Conservation (phyloP, 495 filamentous ascomycete genomes). For the Aspergillus egyptiacus region DNA sequence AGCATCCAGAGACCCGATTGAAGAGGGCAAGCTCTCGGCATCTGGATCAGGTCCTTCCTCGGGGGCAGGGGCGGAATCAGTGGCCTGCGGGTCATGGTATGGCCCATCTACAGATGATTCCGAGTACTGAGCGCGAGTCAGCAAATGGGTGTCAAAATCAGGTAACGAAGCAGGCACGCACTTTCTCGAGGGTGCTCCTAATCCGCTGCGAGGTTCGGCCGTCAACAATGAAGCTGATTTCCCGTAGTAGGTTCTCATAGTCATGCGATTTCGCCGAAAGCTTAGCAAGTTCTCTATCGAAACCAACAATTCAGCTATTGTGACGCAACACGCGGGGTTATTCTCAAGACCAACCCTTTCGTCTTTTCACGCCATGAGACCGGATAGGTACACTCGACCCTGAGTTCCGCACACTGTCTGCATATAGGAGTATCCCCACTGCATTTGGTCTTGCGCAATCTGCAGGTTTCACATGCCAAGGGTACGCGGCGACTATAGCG, state of each 20-base stretch:
- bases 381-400: conserved; percentile 46
- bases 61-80: conserved; percentile 18
- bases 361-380: conserved; percentile 54
- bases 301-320: conserved; percentile 13
- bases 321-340: background rate
- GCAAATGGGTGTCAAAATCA: background rate
- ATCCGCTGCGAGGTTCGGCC: conserved; percentile 33
- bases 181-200: conserved; percentile 37
- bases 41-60: conserved; percentile 30
- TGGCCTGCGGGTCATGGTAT: conserved; percentile 27
- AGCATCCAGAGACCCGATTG: conserved; percentile 55
- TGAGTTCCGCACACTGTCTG: conserved; percentile 51
- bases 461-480: conserved; percentile 65
- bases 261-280: conserved; percentile 44
- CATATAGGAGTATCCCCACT: conserved; percentile 54
- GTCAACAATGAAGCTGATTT: conserved; percentile 32
- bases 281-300: conserved; percentile 34
- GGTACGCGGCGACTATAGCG: conserved; percentile 42
- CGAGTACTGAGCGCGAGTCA: conserved; percentile 12
- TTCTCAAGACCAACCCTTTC: conserved; percentile 34
- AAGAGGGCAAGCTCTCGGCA: conserved; percentile 37
- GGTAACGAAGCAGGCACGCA: conserved; percentile 12
- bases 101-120: conserved; percentile 21
- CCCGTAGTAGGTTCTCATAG: conserved; percentile 44
- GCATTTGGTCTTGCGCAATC: conserved; percentile 62